Percentiles rank a stretch among this genome's conserved stretches.
Conservation (phyloP, 2,329 filamentous ascomycete species). For the Colletotrichum musae region DNA sequence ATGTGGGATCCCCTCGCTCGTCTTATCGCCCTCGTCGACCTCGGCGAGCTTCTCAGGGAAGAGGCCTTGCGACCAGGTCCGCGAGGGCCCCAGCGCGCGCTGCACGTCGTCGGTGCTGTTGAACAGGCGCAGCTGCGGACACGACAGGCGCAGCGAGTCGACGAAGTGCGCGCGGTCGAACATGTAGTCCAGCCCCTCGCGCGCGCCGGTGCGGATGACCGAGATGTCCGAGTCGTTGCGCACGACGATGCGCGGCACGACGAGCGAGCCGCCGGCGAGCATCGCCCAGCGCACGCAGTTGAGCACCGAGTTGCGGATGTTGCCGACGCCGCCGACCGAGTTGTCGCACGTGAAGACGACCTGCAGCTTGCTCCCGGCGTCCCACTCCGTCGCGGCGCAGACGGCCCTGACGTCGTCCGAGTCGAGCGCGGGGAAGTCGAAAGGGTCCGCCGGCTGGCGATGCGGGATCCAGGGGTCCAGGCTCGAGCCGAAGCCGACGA, state of each 20-base stretch:
- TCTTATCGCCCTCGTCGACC: constrained; percentile 48
- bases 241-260: constrained; percentile 53
- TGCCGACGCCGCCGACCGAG: constrained; percentile 54
- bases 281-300: constrained; percentile 58
- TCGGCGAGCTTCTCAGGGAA: constrained; percentile 44
- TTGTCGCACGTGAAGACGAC: constrained; percentile 58
- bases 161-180: constrained; percentile 48
- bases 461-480: background rate
- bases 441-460: background rate
- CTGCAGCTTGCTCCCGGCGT: constrained; percentile 28
- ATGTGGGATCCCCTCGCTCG: constrained; percentile 43
- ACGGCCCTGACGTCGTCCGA: constrained; percentile 43
- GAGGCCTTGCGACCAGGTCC: constrained; percentile 44
- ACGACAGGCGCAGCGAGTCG: constrained; percentile 44
- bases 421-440: constrained; percentile 36
- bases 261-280: constrained; percentile 53
- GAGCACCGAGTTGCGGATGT: constrained; percentile 57
- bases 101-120: constrained; percentile 46
- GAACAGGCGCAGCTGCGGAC: constrained; percentile 48
- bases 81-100: constrained; percentile 27
- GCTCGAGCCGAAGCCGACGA: constrained; percentile 2
- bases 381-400: constrained; percentile 45
- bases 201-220: constrained; percentile 46
- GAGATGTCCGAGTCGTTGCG: constrained; percentile 46
- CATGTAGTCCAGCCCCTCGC: constrained; percentile 47